A percentile compares a stretch with the other conserved stretches of the same genome.
Evolutionary conservation across 78 protist species (phyloP).

Genomic region (Dictyostelium intermedium): DNA sequence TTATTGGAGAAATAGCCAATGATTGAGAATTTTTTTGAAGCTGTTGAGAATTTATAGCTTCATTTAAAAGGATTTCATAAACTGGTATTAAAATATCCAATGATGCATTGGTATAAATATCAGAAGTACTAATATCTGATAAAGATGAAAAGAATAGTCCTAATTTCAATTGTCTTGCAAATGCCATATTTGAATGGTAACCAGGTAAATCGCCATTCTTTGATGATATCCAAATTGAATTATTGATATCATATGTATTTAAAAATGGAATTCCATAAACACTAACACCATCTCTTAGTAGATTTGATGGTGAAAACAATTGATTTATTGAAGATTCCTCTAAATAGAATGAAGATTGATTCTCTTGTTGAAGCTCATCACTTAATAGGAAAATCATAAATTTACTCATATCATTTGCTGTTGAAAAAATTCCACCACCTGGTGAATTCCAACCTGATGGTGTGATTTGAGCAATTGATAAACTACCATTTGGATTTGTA

Average conservation of each 20-base stretch:
- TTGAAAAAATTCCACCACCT: conserved; percentile 32
- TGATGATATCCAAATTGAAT: conserved; percentile 10
- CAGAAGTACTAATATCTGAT: not conserved
- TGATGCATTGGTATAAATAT: not conserved
- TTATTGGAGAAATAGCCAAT: not conserved
- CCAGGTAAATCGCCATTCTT: conserved; percentile 45
- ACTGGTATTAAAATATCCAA: conserved; percentile 19
- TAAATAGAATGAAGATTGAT: not conserved
- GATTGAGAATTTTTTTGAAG: no score
- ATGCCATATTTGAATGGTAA: conserved; percentile 24
- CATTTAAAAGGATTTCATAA: not conserved
- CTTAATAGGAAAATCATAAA: not conserved
- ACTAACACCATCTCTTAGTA: not conserved
- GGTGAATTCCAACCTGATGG: conserved; percentile 74
- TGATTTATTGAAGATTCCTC: not conserved
- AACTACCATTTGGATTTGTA: not conserved
- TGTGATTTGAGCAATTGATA: not conserved
- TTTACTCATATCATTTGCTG: conserved; percentile 21
- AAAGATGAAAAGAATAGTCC: conserved; percentile 51
- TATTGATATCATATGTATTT: not conserved
- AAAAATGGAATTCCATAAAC: conserved; percentile 40
- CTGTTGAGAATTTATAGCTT: not conserved
- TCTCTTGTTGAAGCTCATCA: not conserved
- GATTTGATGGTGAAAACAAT: not conserved
- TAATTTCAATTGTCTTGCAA: not conserved